phyloP scores from a whole-genome alignment of 2,329 filamentous ascomycete genomes.

The Botryotinia globosa region DNA sequence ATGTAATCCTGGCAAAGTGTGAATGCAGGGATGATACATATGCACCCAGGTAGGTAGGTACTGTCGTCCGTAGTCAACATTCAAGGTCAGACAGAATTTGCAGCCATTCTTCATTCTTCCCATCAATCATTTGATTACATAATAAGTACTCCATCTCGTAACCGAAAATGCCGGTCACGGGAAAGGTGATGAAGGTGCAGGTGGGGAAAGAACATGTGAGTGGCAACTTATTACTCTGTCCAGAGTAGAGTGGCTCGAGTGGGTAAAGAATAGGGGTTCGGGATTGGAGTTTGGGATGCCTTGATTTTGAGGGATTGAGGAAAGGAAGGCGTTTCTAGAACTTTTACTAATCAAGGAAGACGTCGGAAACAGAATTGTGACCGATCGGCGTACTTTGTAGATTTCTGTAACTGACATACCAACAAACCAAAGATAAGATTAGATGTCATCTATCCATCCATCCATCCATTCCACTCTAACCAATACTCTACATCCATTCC shows the following conservation, averaged over 20 bases:
- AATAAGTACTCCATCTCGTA: too few relatives aligned
- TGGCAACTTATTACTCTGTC: background rate
- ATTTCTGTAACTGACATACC: background rate
- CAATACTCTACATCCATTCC: background rate
- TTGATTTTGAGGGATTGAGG: background rate
- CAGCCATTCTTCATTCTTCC: too few relatives aligned
- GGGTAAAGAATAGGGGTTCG: conserved; percentile 4
- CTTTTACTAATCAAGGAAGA: background rate
- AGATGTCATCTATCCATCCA: background rate
- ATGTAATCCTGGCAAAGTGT: background rate
- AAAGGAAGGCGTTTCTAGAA: background rate
- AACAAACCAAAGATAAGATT: background rate
- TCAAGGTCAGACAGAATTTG: too few relatives aligned
- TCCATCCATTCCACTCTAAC: background rate
- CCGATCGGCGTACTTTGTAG: too few relatives aligned
- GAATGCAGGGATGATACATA: background rate
- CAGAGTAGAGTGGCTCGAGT: background rate
- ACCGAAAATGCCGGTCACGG: background rate
- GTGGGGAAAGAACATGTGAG: background rate
- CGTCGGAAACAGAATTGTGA: background rate
- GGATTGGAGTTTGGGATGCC: background rate
- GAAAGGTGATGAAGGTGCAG: background rate
- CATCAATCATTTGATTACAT: background rate
- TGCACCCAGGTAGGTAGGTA: background rate
- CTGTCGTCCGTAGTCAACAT: too few relatives aligned